Percentiles rank a stretch among this genome's conserved stretches.
Evolutionary conservation across 768 basidiomycete species (phyloP).

Genomic region (Pulveroboletus sp.): DNA sequence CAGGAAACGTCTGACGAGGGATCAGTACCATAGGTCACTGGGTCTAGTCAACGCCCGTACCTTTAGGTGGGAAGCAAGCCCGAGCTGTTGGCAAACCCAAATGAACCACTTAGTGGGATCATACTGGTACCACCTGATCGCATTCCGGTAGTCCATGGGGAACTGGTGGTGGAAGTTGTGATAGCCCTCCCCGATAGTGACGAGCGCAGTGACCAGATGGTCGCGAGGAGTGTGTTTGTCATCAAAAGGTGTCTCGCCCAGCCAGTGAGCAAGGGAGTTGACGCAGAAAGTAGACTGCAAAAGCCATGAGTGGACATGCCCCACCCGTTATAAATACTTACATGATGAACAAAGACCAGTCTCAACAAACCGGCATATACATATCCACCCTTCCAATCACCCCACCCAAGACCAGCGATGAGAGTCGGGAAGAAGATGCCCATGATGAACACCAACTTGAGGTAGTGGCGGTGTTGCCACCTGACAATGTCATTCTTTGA

Average conservation of each 20-base stretch:
- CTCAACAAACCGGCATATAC: slow-evolving; percentile 79
- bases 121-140: slow-evolving; percentile 88
- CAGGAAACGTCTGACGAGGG: slow-evolving; percentile 45
- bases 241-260: slow-evolving; percentile 89
- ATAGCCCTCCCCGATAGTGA: slow-evolving; percentile 93
- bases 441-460: slow-evolving; percentile 64
- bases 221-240: slow-evolving; percentile 93
- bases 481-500: slow-evolving; percentile 71
- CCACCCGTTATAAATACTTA: slow-evolving; percentile 33
- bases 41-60: slow-evolving; percentile 10
- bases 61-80: slow-evolving; percentile 56
- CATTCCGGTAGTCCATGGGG: slow-evolving; percentile 97
- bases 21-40: neutral
- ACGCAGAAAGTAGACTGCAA: slow-evolving; percentile 91
- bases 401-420: slow-evolving; percentile 78
- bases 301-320: neutral
- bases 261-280: slow-evolving; percentile 95
- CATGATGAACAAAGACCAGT: slow-evolving; percentile 84
- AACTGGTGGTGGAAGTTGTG: slow-evolving; percentile 98
- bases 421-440: slow-evolving; percentile 70
- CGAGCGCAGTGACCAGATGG: slow-evolving; percentile 83
- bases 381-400: slow-evolving; percentile 81
- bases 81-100: slow-evolving; percentile 42
- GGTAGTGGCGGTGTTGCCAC: slow-evolving; percentile 86
- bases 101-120: slow-evolving; percentile 94